Evolutionary conservation across 495 filamentous ascomycete genomes (phyloP).

Genomic region (Penicillium diatomitis): DNA sequence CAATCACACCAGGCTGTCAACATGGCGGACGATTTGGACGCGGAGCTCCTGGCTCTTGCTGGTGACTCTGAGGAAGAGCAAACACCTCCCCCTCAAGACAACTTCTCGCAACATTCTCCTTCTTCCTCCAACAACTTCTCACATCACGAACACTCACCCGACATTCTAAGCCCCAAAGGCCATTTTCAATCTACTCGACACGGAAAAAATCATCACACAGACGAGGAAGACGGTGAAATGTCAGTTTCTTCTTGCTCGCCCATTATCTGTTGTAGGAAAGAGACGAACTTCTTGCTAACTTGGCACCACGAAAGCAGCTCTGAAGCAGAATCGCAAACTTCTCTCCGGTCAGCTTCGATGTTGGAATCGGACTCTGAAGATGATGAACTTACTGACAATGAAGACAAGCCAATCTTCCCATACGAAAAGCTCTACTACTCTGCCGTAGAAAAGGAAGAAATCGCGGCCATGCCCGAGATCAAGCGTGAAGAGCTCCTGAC

Average conservation of each 20-base stretch:
- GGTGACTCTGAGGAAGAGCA: slow-evolving; percentile 55
- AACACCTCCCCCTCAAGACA: slow-evolving; percentile 28
- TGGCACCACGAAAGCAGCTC: slow-evolving; percentile 33
- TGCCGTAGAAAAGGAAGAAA: slow-evolving; percentile 66
- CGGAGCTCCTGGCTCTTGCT: slow-evolving; percentile 79
- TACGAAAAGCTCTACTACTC: slow-evolving; percentile 82
- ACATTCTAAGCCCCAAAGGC: slow-evolving; percentile 39
- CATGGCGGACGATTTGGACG: slow-evolving; percentile 67
- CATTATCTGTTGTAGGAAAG: no score
- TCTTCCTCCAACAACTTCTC: slow-evolving; percentile 11
- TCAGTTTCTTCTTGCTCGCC: slow-evolving; percentile 39
- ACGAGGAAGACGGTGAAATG: slow-evolving; percentile 79
- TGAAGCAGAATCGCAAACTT: slow-evolving; percentile 57
- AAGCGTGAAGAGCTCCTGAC: slow-evolving; percentile 84
- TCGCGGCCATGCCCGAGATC: slow-evolving; percentile 82
- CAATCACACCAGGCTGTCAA: slow-evolving; percentile 14
- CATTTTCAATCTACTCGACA: slow-evolving; percentile 34
- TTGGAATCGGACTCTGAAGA: slow-evolving; percentile 61
- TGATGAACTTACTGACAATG: slow-evolving; percentile 40
- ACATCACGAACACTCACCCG: slow-evolving; percentile 13
- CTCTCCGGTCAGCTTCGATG: slow-evolving; percentile 78
- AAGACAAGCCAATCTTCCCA: slow-evolving; percentile 61
- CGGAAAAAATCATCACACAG: slow-evolving; percentile 36
- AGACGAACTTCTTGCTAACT: no score
- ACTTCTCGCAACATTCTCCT: slow-evolving; percentile 28